Percentiles rank a stretch among this genome's conserved stretches.
Conservation (phyloP, 202 grass and related monocot genomes). For the Carex sylvatica region DNA sequence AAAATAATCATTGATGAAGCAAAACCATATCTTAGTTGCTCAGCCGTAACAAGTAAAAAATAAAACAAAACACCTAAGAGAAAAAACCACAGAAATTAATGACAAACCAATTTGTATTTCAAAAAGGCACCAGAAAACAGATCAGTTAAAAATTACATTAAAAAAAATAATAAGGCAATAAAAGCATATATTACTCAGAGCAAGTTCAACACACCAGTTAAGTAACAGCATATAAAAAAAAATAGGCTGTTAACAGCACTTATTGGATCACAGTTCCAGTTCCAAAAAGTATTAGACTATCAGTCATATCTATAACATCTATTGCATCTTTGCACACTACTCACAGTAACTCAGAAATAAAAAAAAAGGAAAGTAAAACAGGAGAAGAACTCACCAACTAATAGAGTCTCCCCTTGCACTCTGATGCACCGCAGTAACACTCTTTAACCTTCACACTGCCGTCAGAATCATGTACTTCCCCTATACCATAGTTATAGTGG, state of each 20-base stretch:
- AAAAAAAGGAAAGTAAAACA: neutral
- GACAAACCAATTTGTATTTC: neutral
- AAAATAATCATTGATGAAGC: too few species aligned
- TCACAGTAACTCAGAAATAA: neutral
- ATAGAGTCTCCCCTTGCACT: conserved; percentile 52
- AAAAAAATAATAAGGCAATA: too few species aligned
- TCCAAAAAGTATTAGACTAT: neutral
- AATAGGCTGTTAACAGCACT: neutral
- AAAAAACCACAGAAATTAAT: too few species aligned
- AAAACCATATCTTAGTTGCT: too few species aligned
- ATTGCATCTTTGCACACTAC: neutral
- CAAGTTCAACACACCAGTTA: neutral
- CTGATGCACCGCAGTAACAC: conserved; percentile 52
- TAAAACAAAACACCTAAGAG: too few species aligned
- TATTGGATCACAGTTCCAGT: neutral
- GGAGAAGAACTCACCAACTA: neutral
- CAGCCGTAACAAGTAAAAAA: too few species aligned
- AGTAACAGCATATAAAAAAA: neutral
- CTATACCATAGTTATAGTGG: conserved; percentile 66
- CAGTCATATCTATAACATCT: neutral
- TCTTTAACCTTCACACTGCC: conserved; percentile 43
- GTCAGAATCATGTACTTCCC: conserved; percentile 29
- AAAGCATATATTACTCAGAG: too few species aligned
- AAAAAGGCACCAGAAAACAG: too few species aligned
- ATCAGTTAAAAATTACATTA: too few species aligned